Percentiles rank a stretch among this genome's conserved stretches.
Conservation (phyloP, 495 filamentous ascomycete species). For the Aspergillus heteromorphus region DNA sequence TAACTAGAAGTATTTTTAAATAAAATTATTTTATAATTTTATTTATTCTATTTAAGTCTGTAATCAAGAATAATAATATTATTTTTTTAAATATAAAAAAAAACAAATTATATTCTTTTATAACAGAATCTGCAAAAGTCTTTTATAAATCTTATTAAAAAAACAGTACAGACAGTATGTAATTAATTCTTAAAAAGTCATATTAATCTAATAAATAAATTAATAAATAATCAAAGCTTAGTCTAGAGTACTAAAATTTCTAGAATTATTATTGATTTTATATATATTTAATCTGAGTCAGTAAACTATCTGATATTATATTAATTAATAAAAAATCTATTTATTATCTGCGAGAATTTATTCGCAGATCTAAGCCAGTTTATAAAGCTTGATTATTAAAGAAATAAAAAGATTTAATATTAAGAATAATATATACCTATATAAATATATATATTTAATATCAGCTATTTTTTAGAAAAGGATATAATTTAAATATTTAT, state of each 20-base stretch:
- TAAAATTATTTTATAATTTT: neutral
- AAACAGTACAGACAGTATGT: too few species aligned
- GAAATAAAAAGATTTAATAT: too few species aligned
- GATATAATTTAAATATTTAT: neutral
- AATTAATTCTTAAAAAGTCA: too few species aligned
- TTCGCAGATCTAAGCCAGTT: too few species aligned
- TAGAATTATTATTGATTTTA: neutral
- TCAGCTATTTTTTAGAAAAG: neutral
- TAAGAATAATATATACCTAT: neutral
- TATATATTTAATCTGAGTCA: neutral
- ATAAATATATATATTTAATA: neutral
- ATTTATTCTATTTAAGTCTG: neutral
- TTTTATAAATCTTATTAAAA: too few species aligned
- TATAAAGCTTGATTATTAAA: too few species aligned
- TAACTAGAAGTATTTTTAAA: neutral
- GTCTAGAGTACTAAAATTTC: neutral
- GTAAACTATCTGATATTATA: too few species aligned
- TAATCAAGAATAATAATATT: neutral
- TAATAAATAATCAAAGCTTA: neutral
- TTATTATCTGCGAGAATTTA: too few species aligned
- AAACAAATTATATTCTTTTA: neutral
- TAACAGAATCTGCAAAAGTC: neutral
- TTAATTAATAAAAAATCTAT: neutral
- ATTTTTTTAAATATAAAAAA: neutral
- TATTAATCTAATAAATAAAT: slow-evolving; percentile 1